phyloP scores from a whole-genome alignment of 2,329 filamentous ascomycete species.

The Aspergillus amoenus region DNA sequence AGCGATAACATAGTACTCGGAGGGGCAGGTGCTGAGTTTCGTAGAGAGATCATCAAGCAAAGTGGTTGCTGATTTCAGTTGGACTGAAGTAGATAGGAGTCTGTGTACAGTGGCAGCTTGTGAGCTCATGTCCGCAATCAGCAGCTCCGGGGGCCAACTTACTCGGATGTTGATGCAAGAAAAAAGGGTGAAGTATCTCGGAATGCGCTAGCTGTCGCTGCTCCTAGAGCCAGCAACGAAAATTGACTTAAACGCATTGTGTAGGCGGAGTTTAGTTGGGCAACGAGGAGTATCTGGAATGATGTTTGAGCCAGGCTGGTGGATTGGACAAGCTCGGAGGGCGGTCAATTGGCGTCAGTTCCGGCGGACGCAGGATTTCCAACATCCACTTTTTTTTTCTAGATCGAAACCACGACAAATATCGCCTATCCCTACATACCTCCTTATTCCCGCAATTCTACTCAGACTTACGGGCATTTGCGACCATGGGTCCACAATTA shows the following conservation, averaged over 20 bases:
- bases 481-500: conserved; percentile 48
- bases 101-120: conserved; percentile 24
- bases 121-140: conserved; percentile 24
- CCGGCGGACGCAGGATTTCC: conserved; percentile 8
- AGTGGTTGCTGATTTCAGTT: conserved; percentile 45
- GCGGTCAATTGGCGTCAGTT: conserved; percentile 31
- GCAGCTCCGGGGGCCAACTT: conserved; percentile 39
- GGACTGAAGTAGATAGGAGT: conserved; percentile 39
- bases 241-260: conserved; percentile 46
- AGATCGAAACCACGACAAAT: background rate
- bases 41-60: conserved; percentile 44
- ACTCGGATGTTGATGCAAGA: conserved; percentile 82
- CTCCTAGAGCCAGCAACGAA: conserved; percentile 52
- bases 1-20: conserved; percentile 73
- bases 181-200: conserved; percentile 86
- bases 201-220: conserved; percentile 68
- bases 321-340: conserved; percentile 29
- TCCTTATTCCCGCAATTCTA: too few relatives aligned
- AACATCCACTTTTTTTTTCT: conserved; percentile 4
- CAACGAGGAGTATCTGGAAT: conserved; percentile 20
- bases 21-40: conserved; percentile 66
- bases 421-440: background rate
- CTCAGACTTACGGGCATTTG: background rate
- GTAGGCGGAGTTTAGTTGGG: conserved; percentile 15
- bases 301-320: conserved; percentile 31